Evolutionary conservation across 331 rosid genomes (phyloP).

Genomic region (Quercus phellos): DNA sequence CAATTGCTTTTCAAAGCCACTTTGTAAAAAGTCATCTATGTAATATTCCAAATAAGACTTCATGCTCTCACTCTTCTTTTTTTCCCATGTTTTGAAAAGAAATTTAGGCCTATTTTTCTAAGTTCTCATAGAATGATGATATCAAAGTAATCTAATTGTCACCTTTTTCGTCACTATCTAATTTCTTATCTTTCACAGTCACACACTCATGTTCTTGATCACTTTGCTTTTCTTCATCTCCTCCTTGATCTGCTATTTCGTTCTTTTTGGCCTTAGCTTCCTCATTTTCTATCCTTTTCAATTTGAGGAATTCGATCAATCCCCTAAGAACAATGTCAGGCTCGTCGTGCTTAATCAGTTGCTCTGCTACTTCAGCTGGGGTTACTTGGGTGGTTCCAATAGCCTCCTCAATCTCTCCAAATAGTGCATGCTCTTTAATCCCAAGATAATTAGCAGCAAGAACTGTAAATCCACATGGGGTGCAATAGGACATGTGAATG

Average conservation of each 20-base stretch:
- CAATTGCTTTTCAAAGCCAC: no score
- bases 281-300: constrained; percentile 23
- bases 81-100: no score
- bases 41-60: no score
- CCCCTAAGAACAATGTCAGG: constrained; percentile 7
- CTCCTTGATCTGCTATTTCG: background rate
- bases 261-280: constrained; percentile 18
- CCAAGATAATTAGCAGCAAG: constrained; percentile 32
- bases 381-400: constrained; percentile 17
- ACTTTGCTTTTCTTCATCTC: background rate
- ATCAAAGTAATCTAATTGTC: background rate
- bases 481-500: constrained; percentile 50
- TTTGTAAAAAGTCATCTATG: no score
- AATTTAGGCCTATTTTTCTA: no score
- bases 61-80: no score
- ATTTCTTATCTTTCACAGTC: background rate
- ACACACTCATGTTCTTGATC: background rate
- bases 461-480: constrained; percentile 28
- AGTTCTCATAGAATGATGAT: no score
- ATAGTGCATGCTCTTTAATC: constrained; percentile 19
- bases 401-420: constrained; percentile 9
- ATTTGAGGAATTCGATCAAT: constrained; percentile 13
- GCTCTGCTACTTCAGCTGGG: constrained; percentile 34
- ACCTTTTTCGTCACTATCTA: background rate
- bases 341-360: constrained; percentile 18